A percentile compares a stretch with the other conserved stretches of the same genome.
phyloP scores from a whole-genome alignment of 495 filamentous ascomycete species.

The Aspergillus cristatus region DNA sequence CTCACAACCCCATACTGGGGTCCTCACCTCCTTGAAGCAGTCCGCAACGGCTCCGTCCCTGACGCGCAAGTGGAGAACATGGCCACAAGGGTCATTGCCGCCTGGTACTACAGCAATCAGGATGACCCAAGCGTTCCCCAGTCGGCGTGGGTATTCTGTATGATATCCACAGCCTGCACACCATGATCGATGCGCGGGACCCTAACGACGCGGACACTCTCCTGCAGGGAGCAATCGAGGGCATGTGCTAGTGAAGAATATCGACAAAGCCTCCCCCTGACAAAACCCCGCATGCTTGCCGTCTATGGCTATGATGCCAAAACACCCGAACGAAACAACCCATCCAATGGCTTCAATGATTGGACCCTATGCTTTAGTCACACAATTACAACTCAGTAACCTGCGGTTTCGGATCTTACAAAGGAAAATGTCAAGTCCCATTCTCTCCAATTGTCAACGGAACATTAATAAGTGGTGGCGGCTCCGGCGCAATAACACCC shows the following conservation, averaged over 20 bases:
- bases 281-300: constrained; percentile 37
- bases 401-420: too few species aligned
- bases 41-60: constrained; percentile 37
- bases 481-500: constrained; percentile 40
- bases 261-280: constrained; percentile 45
- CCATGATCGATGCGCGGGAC: constrained; percentile 41
- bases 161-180: constrained; percentile 46
- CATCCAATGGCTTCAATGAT: too few species aligned
- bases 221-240: constrained; percentile 45
- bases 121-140: constrained; percentile 39
- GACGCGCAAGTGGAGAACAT: constrained; percentile 43
- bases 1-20: constrained; percentile 33
- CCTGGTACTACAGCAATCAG: constrained; percentile 45
- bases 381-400: too few species aligned
- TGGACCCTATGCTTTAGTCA: too few species aligned
- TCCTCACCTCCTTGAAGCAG: constrained; percentile 27
- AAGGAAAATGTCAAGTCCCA: too few species aligned
- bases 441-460: too few species aligned
- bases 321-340: too few species aligned
- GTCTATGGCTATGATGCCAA: constrained; percentile 52
- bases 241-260: constrained; percentile 59
- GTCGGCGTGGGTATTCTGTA: constrained; percentile 65
- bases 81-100: constrained; percentile 45
- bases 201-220: constrained; percentile 43
- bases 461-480: too few species aligned